These are phyloP conservation scores for Zymoseptoria pseudotritici DNA, from an alignment of 2,329 filamentous ascomycete species.

Conservation along the genomic window DNA sequence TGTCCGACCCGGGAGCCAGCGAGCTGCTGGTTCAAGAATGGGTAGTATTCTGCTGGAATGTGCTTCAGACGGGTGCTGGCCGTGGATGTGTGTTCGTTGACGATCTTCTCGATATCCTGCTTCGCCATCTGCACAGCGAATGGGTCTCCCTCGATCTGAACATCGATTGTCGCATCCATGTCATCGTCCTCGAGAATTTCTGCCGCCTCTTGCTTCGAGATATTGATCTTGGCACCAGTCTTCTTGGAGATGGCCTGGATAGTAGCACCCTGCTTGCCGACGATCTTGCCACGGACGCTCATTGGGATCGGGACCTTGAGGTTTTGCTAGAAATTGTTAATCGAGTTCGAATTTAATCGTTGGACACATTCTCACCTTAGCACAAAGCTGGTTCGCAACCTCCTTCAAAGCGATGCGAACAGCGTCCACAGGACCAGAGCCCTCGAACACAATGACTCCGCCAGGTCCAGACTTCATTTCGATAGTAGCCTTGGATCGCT, in stretches of 20 bases:
- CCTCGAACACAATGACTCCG: slow-evolving; percentile 72
- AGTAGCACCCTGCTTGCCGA: slow-evolving; percentile 81
- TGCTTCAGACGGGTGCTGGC: slow-evolving; percentile 73
- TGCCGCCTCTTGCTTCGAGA: slow-evolving; percentile 70
- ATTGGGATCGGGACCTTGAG: slow-evolving; percentile 73
- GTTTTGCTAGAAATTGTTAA: slow-evolving; percentile 44
- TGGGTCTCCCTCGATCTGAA: slow-evolving; percentile 84
- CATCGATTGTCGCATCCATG: slow-evolving; percentile 70
- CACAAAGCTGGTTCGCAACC: slow-evolving; percentile 77
- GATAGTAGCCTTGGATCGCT: slow-evolving; percentile 79
- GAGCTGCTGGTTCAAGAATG: slow-evolving; percentile 73
- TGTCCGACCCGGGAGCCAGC: slow-evolving; percentile 63
- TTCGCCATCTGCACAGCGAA: slow-evolving; percentile 78
- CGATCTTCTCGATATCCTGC: slow-evolving; percentile 78
- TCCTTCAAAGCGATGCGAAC: slow-evolving; percentile 86
- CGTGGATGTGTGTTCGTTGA: slow-evolving; percentile 74
- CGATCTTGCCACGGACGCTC: slow-evolving; percentile 80
- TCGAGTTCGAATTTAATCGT: not conserved
- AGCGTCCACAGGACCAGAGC: slow-evolving; percentile 72
- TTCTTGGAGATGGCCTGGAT: slow-evolving; percentile 86
- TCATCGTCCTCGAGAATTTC: slow-evolving; percentile 58
- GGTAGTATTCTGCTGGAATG: slow-evolving; percentile 87
- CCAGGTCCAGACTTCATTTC: slow-evolving; percentile 66
- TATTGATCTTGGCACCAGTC: slow-evolving; percentile 82
- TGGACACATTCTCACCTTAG: slow-evolving; percentile 53